These are phyloP conservation scores for Saturnispora sekii DNA, from an alignment of 805 yeast genomes.

Conservation along the genomic window DNA sequence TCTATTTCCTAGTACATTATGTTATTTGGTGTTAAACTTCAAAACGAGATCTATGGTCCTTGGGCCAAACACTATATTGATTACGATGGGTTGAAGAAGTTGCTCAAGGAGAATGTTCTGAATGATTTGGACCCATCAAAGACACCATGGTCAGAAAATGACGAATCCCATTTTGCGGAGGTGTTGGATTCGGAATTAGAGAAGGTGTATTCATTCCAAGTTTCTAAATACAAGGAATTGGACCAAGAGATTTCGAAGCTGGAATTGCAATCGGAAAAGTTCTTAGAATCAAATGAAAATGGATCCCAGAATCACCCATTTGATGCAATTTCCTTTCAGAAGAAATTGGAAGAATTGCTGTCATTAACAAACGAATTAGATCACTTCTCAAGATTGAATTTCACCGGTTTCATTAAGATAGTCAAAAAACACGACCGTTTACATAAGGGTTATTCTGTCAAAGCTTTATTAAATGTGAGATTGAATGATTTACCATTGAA, in stretches of 20 bases:
- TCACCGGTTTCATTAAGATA: slow-evolving; percentile 89
- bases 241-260: slow-evolving; percentile 53
- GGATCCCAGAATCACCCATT: slow-evolving; percentile 29
- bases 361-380: slow-evolving; percentile 77
- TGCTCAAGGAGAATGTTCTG: slow-evolving; percentile 58
- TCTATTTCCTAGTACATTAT: slow-evolving; percentile 27
- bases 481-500: slow-evolving; percentile 84
- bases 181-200: slow-evolving; percentile 62
- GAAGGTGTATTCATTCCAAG: slow-evolving; percentile 68
- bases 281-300: slow-evolving; percentile 17
- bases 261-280: slow-evolving; percentile 48
- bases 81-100: slow-evolving; percentile 55
- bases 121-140: slow-evolving; percentile 11
- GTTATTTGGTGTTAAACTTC: slow-evolving; percentile 81
- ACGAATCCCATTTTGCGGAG: slow-evolving; percentile 60
- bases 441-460: slow-evolving; percentile 81
- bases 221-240: slow-evolving; percentile 56
- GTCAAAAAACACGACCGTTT: slow-evolving; percentile 94
- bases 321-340: slow-evolving; percentile 54
- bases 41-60: slow-evolving; percentile 74
- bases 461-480: slow-evolving; percentile 80
- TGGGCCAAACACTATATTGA: slow-evolving; percentile 73
- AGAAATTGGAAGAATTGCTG: slow-evolving; percentile 62
- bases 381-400: slow-evolving; percentile 82
- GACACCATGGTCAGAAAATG: slow-evolving; percentile 53